phyloP scores from a whole-genome alignment of 441 rosid genomes.

The Aquilaria agallochum region DNA sequence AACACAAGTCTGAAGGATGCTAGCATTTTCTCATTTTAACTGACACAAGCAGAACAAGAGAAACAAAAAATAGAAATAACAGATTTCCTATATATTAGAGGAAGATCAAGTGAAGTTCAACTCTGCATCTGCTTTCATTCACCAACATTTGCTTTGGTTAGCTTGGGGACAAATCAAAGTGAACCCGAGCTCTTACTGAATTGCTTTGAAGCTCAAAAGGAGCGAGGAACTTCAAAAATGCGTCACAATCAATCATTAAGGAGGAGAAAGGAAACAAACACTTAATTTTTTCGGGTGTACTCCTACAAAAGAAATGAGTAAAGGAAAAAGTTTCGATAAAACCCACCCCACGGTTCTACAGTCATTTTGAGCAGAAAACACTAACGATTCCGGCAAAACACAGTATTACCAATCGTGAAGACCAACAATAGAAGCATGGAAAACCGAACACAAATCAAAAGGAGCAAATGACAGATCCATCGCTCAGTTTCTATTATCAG shows the following conservation, averaged over 20 bases:
- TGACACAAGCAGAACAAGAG: too few species aligned
- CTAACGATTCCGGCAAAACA: constrained; percentile 14
- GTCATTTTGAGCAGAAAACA: constrained; percentile 11
- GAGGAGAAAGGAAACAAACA: not conserved
- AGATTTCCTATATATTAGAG: too few species aligned
- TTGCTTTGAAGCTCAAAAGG: not conserved
- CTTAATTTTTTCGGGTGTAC: constrained; percentile 5
- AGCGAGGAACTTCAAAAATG: constrained; percentile 3
- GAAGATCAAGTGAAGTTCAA: too few species aligned
- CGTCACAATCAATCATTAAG: not conserved
- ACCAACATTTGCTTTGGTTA: too few species aligned
- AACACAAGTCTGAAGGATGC: too few species aligned
- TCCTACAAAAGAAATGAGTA: constrained; percentile 1
- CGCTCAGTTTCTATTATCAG: constrained; percentile 16
- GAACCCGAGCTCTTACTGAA: not conserved
- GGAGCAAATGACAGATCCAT: constrained; percentile 54
- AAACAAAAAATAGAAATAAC: too few species aligned
- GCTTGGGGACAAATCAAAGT: too few species aligned
- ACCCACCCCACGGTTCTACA: constrained; percentile 15
- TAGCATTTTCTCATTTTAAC: too few species aligned
- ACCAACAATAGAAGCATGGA: constrained; percentile 11
- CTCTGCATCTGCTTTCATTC: too few species aligned
- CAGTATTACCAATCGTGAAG: constrained; percentile 17
- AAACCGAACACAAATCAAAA: constrained; percentile 20
- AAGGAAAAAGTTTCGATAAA: constrained; percentile 15